These are phyloP conservation scores for Phaeolepiota aurea DNA, from an alignment of 768 basidiomycete genomes.

Conservation along the genomic window DNA sequence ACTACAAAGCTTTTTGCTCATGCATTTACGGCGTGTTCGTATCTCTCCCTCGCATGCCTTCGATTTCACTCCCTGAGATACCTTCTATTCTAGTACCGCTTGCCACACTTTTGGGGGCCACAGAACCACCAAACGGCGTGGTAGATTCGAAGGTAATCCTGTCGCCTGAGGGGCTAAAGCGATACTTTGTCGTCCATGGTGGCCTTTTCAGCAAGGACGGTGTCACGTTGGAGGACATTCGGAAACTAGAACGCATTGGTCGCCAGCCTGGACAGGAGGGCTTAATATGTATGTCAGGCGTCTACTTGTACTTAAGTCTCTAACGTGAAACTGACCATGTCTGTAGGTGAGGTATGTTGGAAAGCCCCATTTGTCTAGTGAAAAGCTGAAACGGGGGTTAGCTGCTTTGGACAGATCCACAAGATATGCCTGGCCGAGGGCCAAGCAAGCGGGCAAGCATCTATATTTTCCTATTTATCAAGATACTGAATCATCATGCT, in stretches of 20 bases:
- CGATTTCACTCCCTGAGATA: conserved; percentile 2
- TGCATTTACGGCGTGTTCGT: conserved; percentile 82
- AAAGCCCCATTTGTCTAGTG: conserved; percentile 6
- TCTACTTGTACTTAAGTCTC: too few species aligned
- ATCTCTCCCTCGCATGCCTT: not conserved
- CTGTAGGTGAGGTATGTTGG: conserved; percentile 69
- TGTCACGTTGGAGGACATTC: conserved; percentile 90
- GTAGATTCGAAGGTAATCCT: conserved; percentile 52
- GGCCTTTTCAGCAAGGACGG: conserved; percentile 93
- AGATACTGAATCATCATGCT: not conserved
- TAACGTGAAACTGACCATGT: conserved; percentile 7
- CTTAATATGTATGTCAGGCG: conserved; percentile 90
- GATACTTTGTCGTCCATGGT: conserved; percentile 94
- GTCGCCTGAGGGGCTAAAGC: conserved; percentile 72
- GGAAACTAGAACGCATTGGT: conserved; percentile 80
- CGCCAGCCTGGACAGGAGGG: conserved; percentile 92
- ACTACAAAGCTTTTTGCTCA: conserved; percentile 86
- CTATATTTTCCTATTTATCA: not conserved
- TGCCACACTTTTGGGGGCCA: conserved; percentile 75
- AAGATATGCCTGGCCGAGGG: conserved; percentile 79
- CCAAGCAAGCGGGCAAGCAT: conserved; percentile 85
- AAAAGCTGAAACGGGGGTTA: conserved; percentile 24
- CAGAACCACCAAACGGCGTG: conserved; percentile 42
- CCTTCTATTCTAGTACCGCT: conserved; percentile 62
- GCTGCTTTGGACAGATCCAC: conserved; percentile 96